phyloP scores from a whole-genome alignment of 164 flowering plant genomes.

The Buxus sempervirens region DNA sequence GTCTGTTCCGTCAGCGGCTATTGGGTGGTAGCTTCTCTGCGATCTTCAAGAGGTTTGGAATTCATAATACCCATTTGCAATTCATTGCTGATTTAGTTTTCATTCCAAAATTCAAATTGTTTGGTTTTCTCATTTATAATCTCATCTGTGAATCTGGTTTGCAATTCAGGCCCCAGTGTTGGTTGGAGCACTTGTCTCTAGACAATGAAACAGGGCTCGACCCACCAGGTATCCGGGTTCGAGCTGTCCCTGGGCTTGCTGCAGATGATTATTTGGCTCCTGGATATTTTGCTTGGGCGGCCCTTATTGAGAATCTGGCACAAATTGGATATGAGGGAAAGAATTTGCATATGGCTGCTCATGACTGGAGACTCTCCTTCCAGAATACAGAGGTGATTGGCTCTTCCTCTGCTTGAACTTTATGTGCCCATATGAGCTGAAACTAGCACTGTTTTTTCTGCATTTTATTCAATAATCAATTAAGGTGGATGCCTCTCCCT shows the following conservation, averaged over 20 bases:
- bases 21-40: constrained; percentile 78
- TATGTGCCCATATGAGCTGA: not conserved
- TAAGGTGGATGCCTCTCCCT: no score
- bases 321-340: constrained; percentile 69
- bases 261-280: constrained; percentile 76
- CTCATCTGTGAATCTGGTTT: constrained; percentile 1
- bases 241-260: constrained; percentile 68
- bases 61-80: not conserved
- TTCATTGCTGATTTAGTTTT: no score
- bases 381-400: constrained; percentile 65
- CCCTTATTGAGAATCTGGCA: constrained; percentile 66
- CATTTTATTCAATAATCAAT: no score
- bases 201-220: constrained; percentile 73
- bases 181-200: constrained; percentile 75
- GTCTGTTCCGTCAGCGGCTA: constrained; percentile 64
- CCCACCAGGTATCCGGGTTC: constrained; percentile 72
- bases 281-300: constrained; percentile 79
- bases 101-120: not conserved
- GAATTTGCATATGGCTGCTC: constrained; percentile 71
- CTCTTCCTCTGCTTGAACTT: not conserved
- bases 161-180: constrained; percentile 59
- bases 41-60: constrained; percentile 55
- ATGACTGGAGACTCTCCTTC: constrained; percentile 82
- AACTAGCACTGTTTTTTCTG: not conserved
- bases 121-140: no score